Evolutionary conservation across 164 flowering plant genomes (phyloP).

Genomic region (Kingdonia uniflora): DNA sequence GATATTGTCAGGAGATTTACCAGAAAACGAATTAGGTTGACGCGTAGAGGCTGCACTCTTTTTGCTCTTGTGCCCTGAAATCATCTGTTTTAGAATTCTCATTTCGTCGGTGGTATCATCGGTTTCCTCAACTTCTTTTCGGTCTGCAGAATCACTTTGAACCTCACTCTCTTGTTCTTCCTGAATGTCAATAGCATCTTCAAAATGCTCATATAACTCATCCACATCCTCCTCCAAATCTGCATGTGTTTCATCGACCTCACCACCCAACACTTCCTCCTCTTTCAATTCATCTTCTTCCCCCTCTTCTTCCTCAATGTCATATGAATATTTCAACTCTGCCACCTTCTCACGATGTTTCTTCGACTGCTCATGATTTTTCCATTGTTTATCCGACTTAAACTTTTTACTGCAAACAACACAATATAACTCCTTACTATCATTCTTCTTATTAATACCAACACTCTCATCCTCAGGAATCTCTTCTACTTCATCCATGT

Average conservation of each 20-base stretch:
- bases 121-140: constrained; percentile 10
- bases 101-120: constrained; percentile 34
- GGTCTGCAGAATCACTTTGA: constrained; percentile 13
- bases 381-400: constrained; percentile 97
- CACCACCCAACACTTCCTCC: constrained; percentile 9
- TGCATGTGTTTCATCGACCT: constrained; percentile 8
- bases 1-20: constrained; percentile 11
- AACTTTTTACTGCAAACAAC: constrained; percentile 87
- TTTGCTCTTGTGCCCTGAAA: constrained; percentile 42
- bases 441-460: constrained; percentile 23
- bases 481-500: constrained; percentile 18
- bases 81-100: constrained; percentile 60
- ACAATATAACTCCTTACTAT: constrained; percentile 61
- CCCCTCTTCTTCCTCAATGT: constrained; percentile 11
- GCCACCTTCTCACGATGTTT: constrained; percentile 87
- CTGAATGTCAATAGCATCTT: constrained; percentile 19
- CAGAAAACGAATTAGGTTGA: constrained; percentile 15
- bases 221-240: constrained; percentile 21
- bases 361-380: constrained; percentile 95
- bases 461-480: constrained; percentile 25
- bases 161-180: constrained; percentile 16
- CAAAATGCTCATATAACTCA: constrained; percentile 32
- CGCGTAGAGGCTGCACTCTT: constrained; percentile 17
- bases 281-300: constrained; percentile 9
- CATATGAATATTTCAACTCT: constrained; percentile 41